Base-by-base conservation (phyloP, 1,284 basidiomycete genomes). In the Heliocybe sulcata region DNA sequence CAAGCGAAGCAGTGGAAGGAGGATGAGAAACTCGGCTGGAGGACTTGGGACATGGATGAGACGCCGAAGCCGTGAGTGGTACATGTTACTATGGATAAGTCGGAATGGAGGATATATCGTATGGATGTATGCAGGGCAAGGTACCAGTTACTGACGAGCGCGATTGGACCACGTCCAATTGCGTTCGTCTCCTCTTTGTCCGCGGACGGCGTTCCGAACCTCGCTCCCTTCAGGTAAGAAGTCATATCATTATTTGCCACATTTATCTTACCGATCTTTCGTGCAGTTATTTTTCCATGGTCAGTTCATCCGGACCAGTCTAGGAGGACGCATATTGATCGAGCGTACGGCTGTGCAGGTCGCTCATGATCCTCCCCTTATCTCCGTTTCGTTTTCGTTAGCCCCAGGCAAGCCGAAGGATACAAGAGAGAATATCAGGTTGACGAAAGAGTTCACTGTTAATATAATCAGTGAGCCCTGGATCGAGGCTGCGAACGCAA, bases 391-490 rank as follows among this genome's bases (percentile, higher is more conserved):
- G 2, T 79, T 85, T 59, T 23, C 67, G 19, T 64, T 80, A 52
- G 70, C 73, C 6, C 65, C 66, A 16, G 65, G 68, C n/a, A 69
- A 71, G 25, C 67, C 73, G 47, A 85, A 86, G 69, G 87, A 92
- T 65, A 86, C 84, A 1, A 74, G 81, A 51, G 73, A 75, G 55
- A 92, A 92, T 63, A 85, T 92, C 60, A 70, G 80, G 49, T 68
- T 71, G 0, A 85, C 81, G 3, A 83, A 83, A 60, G 77, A 86
- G 64, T 93, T 92, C 66, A 84, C 82, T 6, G 82, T 88, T 47
- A 87, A 82, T 63, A 84, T 92, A 58, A 84, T 92, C 62, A 87
- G 83, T 58, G 87, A 91, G 65, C 71, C 83, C 0, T 87, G 90
- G 64, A 70, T 84, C 45, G 85, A 90, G 64, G 85, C 87, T 1